Conservation (phyloP, 2,329 filamentous ascomycete species). For the Xylariaceae sp. region DNA sequence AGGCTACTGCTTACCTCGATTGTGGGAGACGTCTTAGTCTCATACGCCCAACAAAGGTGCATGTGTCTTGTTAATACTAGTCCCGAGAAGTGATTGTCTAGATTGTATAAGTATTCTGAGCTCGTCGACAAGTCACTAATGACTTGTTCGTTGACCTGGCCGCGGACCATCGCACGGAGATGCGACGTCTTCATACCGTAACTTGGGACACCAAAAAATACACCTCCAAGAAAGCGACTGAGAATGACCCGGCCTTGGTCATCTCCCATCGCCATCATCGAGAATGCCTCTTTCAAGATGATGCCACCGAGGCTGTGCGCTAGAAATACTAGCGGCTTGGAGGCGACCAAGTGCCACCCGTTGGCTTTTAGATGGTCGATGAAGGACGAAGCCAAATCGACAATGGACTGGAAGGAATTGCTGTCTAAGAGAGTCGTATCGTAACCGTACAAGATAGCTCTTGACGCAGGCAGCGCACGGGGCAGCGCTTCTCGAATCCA, state of each 20-base stretch:
- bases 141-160: constrained; percentile 27
- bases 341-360: constrained; percentile 19
- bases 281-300: constrained; percentile 34
- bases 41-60: constrained; percentile 33
- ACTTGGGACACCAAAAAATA: constrained; percentile 38
- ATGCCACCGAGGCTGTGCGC: constrained; percentile 40
- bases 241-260: background rate
- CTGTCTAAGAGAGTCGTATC: constrained; percentile 32
- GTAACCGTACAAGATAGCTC: constrained; percentile 37
- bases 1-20: constrained; percentile 30
- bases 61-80: constrained; percentile 10
- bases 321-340: constrained; percentile 35
- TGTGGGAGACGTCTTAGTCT: constrained; percentile 33
- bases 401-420: constrained; percentile 35
- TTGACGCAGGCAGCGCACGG: constrained; percentile 11
- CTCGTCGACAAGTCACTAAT: constrained; percentile 21
- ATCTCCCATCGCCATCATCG: constrained; percentile 16
- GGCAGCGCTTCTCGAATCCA: constrained; percentile 39
- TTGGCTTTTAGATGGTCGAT: constrained; percentile 26
- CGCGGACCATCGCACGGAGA: constrained; percentile 29
- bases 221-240: constrained; percentile 22
- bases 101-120: constrained; percentile 20
- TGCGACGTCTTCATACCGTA: constrained; percentile 33
- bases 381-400: constrained; percentile 30
- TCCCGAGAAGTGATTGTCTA: constrained; percentile 29